Evolutionary conservation across 108 stramenopile species (phyloP).

Genomic region (Conticribra guillardii): DNA sequence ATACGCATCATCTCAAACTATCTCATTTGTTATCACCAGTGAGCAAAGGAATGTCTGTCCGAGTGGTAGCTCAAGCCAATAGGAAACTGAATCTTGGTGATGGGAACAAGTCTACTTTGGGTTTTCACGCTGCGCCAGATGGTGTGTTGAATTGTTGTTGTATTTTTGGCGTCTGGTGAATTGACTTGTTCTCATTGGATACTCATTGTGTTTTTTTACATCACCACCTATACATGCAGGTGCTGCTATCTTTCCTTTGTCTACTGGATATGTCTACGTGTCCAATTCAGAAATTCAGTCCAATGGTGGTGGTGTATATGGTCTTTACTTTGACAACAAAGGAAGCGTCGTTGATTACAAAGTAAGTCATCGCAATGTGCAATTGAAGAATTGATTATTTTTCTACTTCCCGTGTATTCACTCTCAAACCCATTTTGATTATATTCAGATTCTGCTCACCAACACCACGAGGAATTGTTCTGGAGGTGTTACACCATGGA

Average conservation of each 20-base stretch:
- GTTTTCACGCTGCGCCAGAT: conserved; percentile 47
- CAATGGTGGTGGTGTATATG: conserved; percentile 36
- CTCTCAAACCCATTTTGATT: too few relatives aligned
- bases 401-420: too few relatives aligned
- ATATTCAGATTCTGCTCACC: conserved; percentile 12
- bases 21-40: conserved; percentile 9
- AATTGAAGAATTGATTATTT: too few relatives aligned
- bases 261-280: conserved; percentile 50
- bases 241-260: conserved; percentile 36
- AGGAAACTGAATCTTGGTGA: conserved; percentile 16
- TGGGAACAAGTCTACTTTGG: conserved; percentile 27
- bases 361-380: too few relatives aligned
- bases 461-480: conserved; percentile 46
- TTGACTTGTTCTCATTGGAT: too few relatives aligned
- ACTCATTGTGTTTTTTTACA: too few relatives aligned
- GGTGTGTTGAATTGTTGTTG: too few relatives aligned
- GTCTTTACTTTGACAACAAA: conserved; percentile 42
- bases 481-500: conserved; percentile 55
- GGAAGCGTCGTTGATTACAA: conserved; percentile 40
- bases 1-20: background rate
- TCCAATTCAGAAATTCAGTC: conserved; percentile 41
- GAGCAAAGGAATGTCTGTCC: conserved; percentile 11
- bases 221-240: too few relatives aligned
- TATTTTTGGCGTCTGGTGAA: too few relatives aligned
- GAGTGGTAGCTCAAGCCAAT: conserved; percentile 32